phyloP scores from a whole-genome alignment of 805 yeast species.

The Candida taoyuanica region DNA sequence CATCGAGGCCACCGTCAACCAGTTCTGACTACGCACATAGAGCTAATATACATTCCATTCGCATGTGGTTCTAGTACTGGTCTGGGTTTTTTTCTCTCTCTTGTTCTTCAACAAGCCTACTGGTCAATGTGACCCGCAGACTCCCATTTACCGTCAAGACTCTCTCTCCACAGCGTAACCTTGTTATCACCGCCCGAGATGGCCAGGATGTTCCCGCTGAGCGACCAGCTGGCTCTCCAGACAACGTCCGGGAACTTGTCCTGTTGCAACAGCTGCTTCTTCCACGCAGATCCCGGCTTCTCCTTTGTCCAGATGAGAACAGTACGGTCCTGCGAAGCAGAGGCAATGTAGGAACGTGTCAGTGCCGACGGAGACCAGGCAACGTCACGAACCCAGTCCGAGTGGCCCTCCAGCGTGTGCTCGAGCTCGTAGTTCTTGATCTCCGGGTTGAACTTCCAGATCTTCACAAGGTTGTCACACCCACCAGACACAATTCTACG shows the following conservation, averaged over 20 bases:
- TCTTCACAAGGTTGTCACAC: slow-evolving; percentile 86
- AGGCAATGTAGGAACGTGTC: slow-evolving; percentile 84
- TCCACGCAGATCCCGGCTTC: slow-evolving; percentile 64
- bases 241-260: slow-evolving; percentile 94
- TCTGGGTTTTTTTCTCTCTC: background rate
- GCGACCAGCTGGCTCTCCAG: slow-evolving; percentile 98
- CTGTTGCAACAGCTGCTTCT: slow-evolving; percentile 63
- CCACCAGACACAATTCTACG: slow-evolving; percentile 92
- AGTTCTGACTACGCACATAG: slow-evolving; percentile 12
- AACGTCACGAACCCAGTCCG: slow-evolving; percentile 98
- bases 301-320: slow-evolving; percentile 95
- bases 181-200: slow-evolving; percentile 95
- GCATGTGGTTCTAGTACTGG: too few species aligned
- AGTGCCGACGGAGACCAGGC: slow-evolving; percentile 95
- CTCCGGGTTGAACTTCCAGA: slow-evolving; percentile 70
- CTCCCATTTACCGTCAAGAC: slow-evolving; percentile 91
- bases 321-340: slow-evolving; percentile 94
- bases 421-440: slow-evolving; percentile 64
- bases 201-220: slow-evolving; percentile 93
- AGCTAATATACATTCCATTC: background rate
- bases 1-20: slow-evolving; percentile 57
- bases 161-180: slow-evolving; percentile 95
- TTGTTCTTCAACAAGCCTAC: slow-evolving; percentile 28
- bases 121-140: slow-evolving; percentile 95
- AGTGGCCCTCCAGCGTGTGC: slow-evolving; percentile 78